Base-by-base conservation (phyloP, 441 rosid species). In the Arabidopsis lyrata region DNA sequence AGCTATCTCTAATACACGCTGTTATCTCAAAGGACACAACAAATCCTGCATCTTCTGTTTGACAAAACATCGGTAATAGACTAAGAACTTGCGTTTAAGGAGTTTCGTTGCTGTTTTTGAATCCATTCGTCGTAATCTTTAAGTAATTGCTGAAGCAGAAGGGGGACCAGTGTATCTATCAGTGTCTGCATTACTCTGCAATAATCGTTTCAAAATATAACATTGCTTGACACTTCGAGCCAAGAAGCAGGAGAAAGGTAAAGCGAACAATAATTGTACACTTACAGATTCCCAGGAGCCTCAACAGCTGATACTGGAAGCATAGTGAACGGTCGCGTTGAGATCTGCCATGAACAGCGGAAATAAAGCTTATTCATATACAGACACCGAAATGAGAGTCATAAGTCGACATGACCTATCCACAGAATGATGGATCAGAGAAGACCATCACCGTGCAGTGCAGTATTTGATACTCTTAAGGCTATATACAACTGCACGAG, bases 261-360 rank as follows among this genome's bases (percentile, higher is more conserved):
- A 32, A 59, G 32, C 36, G 61, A 22, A 50, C 8, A 50, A 48
- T 35, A 57, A 3, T 24, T 22, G 34, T 69, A 15, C 54, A 83
- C 97, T 86, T 85, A 90, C 96, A 83, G 63, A 80, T 92, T 92
- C 77, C 97, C 97, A 29, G 96, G 96, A 61, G 71, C 74, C 77
- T 92, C 94, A 67, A 92, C 94, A 24, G 89, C 88, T 69, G 94
- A 86, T 72, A 65, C 55, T 63, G 97, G 94, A 80, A 92, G 89
- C 73, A 76, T 73, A 53, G 82, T 82, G 73, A 92, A 87, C 32
- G 96, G 97, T 36, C 0, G 75, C 1, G 92, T 83, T 58, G 83
- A 90, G 65, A 92, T 82, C 97, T 92, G 89, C 72, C 61, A 77
- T 52, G 45, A 52, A 29, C 48, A 76, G 48, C 41, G 31, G 18